A percentile compares a stretch with the other conserved stretches of the same genome.
phyloP scores from a whole-genome alignment of 352 stramenopile genomes.

The Phytophthora agathidicida region DNA sequence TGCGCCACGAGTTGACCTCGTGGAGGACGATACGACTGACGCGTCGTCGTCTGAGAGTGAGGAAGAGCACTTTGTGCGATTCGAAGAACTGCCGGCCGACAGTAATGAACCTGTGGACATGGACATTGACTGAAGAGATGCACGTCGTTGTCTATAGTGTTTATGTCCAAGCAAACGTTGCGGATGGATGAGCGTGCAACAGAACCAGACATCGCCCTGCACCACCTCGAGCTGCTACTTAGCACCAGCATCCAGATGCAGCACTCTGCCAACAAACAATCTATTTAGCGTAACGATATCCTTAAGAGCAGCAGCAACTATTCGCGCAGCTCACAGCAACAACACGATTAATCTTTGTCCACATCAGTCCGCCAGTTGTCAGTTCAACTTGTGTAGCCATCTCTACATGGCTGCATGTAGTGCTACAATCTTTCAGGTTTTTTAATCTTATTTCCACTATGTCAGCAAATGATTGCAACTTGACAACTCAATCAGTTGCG shows the following conservation, averaged over 20 bases:
- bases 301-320: constrained; percentile 9
- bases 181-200: too few species aligned
- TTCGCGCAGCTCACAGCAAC: background rate
- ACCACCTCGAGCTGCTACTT: constrained; percentile 12
- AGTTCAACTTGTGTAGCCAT: background rate
- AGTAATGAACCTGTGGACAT: constrained; percentile 78
- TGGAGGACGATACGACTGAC: constrained; percentile 47
- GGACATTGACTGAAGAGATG: constrained; percentile 65
- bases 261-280: background rate
- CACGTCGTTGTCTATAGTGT: background rate
- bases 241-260: constrained; percentile 2
- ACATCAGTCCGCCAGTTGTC: too few species aligned
- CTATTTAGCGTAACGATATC: constrained; percentile 26
- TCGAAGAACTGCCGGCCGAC: constrained; percentile 73
- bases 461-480: background rate
- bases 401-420: background rate
- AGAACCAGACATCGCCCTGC: too few species aligned
- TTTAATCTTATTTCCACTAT: background rate
- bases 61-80: constrained; percentile 57
- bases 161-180: too few species aligned
- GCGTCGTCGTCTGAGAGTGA: constrained; percentile 25
- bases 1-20: constrained; percentile 53
- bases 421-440: background rate
- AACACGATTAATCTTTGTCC: constrained; percentile 1
- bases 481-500: constrained; percentile 5